Base-by-base conservation (phyloP, 345 rosid genomes). In the Eucalyptus pauciflora region DNA sequence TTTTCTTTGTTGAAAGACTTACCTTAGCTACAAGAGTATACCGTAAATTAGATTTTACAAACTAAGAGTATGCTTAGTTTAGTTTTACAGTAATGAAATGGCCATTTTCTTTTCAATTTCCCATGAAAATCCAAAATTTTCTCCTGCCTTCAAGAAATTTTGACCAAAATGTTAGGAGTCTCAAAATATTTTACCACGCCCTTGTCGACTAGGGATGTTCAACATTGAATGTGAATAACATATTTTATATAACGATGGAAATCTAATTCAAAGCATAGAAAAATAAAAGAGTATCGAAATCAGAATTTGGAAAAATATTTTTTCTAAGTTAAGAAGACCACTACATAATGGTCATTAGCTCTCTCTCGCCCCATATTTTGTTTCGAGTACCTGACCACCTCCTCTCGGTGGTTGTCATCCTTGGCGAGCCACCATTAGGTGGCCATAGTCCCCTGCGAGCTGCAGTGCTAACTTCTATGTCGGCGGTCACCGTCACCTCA, bases 401-500 rank as follows among this genome's bases (percentile, higher is more conserved):
- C 76, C 76, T 14, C 33, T 29, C 18, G 16, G 3, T 60, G 8
- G 14, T 60, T 60, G 7, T 60, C 67, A 27, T 27, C 67, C 67
- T 60, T 60, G 27, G 15, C 15, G 8, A 60, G 15, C 15, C 31
- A 60, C 31, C 67, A 11, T 27, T 25, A 11, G 0, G 17, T 13
- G 37, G 5, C 71, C 18, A 1, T 5, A 27, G 31, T 60, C 33
- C 20, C 20, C 6, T 15, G 37, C 37, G 15, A 64, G 20, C 1
- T 7, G 6, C 2, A 0, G 20, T 14, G 76, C 37, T 33, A n/a
- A 4, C 20, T 1, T 7, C 5, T 18, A 7, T 64, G 41, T n/a
- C 5, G 2, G 5, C 2, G 1, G 20, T 64, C 76, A 15, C 41
- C 20, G 4, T 4, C 76, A n/a, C 41, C 6, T 7, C 76, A 64